Evolutionary conservation across 1,139 yeast species (phyloP).

Genomic region (Sugiyamaella neomexicana): DNA sequence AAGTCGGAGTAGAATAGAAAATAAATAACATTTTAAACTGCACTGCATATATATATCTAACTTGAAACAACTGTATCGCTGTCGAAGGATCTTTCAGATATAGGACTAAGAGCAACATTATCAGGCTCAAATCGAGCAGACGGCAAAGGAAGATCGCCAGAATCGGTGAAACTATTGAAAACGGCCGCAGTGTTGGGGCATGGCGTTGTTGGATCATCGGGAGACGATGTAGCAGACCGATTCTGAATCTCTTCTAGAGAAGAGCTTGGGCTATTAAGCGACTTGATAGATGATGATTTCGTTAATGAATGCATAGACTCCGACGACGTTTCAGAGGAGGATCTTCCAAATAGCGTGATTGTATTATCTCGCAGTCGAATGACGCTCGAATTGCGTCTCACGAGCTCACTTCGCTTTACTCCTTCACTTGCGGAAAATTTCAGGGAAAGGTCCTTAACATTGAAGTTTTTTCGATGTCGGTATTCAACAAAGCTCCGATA

Average conservation of each 20-base stretch:
- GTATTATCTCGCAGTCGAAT: constrained; percentile 29
- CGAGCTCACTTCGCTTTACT: constrained; percentile 11
- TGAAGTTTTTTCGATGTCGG: constrained; percentile 6
- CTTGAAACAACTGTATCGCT: constrained; percentile 15
- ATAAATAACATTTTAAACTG: not conserved
- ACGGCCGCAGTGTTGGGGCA: constrained; percentile 5
- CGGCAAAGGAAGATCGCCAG: constrained; percentile 23
- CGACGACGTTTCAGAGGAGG: constrained; percentile 19
- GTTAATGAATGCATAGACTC: constrained; percentile 11
- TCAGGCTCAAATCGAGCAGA: constrained; percentile 11
- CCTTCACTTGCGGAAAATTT: constrained; percentile 21
- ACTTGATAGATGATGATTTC: constrained; percentile 7
- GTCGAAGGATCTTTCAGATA: constrained; percentile 29
- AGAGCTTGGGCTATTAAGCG: not conserved
- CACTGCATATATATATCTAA: constrained; percentile 4
- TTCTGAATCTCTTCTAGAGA: not conserved
- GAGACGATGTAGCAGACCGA: not conserved
- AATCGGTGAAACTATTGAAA: constrained; percentile 2
- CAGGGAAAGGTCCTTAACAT: constrained; percentile 6
- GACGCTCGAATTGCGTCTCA: constrained; percentile 26
- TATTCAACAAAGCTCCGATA: constrained; percentile 8
- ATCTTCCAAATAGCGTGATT: constrained; percentile 28
- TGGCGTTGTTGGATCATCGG: constrained; percentile 13
- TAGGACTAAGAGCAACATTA: constrained; percentile 27
- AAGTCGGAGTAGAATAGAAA: not conserved